phyloP scores from a whole-genome alignment of 169 alveolate genomes.

The Plasmodium fragile region DNA sequence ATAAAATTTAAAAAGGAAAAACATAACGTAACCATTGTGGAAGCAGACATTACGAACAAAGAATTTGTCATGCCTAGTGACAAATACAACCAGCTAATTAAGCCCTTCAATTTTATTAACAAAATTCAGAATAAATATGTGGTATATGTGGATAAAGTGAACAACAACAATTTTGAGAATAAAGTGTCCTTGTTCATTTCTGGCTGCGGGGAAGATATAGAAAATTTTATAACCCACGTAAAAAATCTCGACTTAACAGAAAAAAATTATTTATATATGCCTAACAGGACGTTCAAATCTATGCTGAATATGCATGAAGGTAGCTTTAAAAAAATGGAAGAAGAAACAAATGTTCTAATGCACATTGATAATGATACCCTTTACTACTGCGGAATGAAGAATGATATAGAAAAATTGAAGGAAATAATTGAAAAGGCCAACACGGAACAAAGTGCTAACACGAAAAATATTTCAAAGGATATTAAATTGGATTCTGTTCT shows the following conservation, averaged over 20 bases:
- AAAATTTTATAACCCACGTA: constrained; percentile 31
- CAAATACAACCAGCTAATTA: constrained; percentile 34
- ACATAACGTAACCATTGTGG: constrained; percentile 36
- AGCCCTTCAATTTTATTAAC: constrained; percentile 51
- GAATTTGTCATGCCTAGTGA: constrained; percentile 42
- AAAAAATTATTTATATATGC: constrained; percentile 32
- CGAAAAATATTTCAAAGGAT: constrained; percentile 24
- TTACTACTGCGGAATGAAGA: constrained; percentile 71
- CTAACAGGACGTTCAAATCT: constrained; percentile 25
- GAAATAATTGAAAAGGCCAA: constrained; percentile 64
- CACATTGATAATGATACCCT: constrained; percentile 57
- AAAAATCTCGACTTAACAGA: constrained; percentile 34
- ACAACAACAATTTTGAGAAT: constrained; percentile 17
- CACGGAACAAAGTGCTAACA: constrained; percentile 23
- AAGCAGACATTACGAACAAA: constrained; percentile 31
- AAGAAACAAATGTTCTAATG: constrained; percentile 55
- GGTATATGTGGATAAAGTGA: constrained; percentile 51
- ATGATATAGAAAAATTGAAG: constrained; percentile 28
- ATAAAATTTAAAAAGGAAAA: constrained; percentile 62
- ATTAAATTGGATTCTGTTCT: constrained; percentile 50
- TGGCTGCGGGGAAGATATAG: constrained; percentile 62
- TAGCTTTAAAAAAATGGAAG: constrained; percentile 56
- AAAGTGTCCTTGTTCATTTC: constrained; percentile 14
- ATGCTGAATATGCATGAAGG: constrained; percentile 63
- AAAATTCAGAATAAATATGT: constrained; percentile 30